Conservation (phyloP, 2,329 filamentous ascomycete species). For the Hymenoscyphus repandus region DNA sequence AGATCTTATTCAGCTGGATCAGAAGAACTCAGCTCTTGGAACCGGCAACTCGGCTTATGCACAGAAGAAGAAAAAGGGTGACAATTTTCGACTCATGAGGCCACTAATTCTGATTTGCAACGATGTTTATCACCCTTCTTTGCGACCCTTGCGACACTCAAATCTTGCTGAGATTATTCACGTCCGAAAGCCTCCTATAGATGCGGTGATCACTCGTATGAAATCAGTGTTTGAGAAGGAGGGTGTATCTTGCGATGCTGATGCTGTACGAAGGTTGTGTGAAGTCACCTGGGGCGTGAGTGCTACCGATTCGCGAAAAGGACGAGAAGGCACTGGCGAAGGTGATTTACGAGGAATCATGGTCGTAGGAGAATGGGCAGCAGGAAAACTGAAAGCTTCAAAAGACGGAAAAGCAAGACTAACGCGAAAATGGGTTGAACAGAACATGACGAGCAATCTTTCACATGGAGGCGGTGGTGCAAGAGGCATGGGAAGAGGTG, state of each 20-base stretch:
- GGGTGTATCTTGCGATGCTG: constrained; percentile 79
- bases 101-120: constrained; percentile 95
- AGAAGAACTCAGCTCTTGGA: constrained; percentile 59
- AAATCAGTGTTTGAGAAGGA: constrained; percentile 85
- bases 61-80: constrained; percentile 61
- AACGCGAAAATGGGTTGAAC: constrained; percentile 72
- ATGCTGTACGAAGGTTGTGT: constrained; percentile 79
- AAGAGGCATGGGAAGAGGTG: constrained; percentile 66
- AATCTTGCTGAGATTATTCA: constrained; percentile 84
- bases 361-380: constrained; percentile 85
- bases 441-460: constrained; percentile 63
- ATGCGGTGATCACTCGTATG: constrained; percentile 76
- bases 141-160: constrained; percentile 81
- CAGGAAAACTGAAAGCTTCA: constrained; percentile 57
- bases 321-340: constrained; percentile 62
- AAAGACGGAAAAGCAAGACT: constrained; percentile 42
- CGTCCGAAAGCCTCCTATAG: constrained; percentile 80
- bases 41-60: constrained; percentile 30
- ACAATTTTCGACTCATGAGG: constrained; percentile 80
- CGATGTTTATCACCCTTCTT: constrained; percentile 87
- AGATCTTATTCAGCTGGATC: constrained; percentile 79
- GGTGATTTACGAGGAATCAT: constrained; percentile 77
- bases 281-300: constrained; percentile 79
- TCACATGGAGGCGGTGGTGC: constrained; percentile 66
- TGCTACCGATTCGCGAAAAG: constrained; percentile 63